Evolutionary conservation across 495 filamentous ascomycete genomes (phyloP).

Genomic region (Lineolata rhizophorae): DNA sequence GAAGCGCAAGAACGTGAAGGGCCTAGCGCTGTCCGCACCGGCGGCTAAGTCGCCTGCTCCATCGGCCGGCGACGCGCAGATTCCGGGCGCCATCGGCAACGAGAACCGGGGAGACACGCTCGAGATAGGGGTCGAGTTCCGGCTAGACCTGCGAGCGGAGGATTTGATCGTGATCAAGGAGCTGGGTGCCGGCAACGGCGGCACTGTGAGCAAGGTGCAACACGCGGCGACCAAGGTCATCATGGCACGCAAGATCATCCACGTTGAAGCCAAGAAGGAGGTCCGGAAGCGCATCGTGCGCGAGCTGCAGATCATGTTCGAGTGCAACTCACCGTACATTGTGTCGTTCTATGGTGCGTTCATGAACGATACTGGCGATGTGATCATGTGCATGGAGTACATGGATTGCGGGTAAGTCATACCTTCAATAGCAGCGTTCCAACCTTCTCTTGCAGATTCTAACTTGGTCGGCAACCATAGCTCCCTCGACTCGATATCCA

Average conservation of each 20-base stretch:
- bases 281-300: conserved; percentile 88
- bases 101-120: conserved; percentile 50
- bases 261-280: conserved; percentile 92
- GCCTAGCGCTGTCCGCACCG: conserved; percentile 58
- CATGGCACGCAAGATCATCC: conserved; percentile 98
- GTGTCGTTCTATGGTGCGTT: conserved; percentile 96
- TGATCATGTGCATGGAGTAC: conserved; percentile 99
- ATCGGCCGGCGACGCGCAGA: conserved; percentile 35
- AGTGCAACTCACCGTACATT: conserved; percentile 89
- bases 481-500: conserved; percentile 84
- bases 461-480: too few relatives aligned
- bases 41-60: conserved; percentile 34
- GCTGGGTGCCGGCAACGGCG: conserved; percentile 87
- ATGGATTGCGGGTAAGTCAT: conserved; percentile 94
- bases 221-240: conserved; percentile 85
- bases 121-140: conserved; percentile 94
- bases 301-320: conserved; percentile 93
- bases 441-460: too few relatives aligned
- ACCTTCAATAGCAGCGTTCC: too few relatives aligned
- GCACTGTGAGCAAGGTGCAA: conserved; percentile 92
- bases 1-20: conserved; percentile 96
- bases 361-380: conserved; percentile 83
- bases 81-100: conserved; percentile 37
- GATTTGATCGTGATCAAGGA: conserved; percentile 87
- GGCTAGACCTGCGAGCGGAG: conserved; percentile 74